Base-by-base conservation (phyloP, 2,329 filamentous ascomycete species). In the Ophiostoma perfectum region DNA sequence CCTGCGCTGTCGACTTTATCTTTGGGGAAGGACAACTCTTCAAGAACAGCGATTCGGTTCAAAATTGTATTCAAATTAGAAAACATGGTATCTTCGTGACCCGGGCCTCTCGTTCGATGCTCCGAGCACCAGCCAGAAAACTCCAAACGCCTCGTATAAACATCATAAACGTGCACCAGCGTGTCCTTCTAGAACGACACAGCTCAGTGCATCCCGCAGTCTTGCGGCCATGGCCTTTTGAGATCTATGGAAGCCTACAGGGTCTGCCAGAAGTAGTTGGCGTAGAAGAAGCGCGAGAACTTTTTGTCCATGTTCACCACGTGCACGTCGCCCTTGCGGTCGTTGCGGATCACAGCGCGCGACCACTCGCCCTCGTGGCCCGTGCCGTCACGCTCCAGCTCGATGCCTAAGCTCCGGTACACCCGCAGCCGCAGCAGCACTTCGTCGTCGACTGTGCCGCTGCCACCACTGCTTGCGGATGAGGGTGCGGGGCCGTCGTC, bases 221-320 rank as follows among this genome's bases (percentile, higher is more conserved):
- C 27, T 27, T 27, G 27, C 27, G 27, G 27, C 27, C 27, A 27
- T 27, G 27, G 27, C 27, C 27, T 27, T 27, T 27, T 27, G 27
- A 27, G 27, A 27, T 27, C 27, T 27, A 27, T 27, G 27, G 27
- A 3, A 0, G 18, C 2, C 78, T 81, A 96, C 77, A 97, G 82
- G 42, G 88, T 94, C 75, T 92, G 85, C 95, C 95, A 99, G 76
- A 98, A 96, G 77, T 96, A 96, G 75, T 97, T 96, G 36, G 93
- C 92, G 75, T 97, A 97, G 76, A 96, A 97, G 77, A 90, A 94
- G 71, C 89, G 85, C 69, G 91, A 94, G 77, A 97, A 93, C 80
- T 95, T 96, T 74, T 90, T 88, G 74, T 98, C 93, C 77, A 99
- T 88, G 75, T 96, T 96, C 70, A 99, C 89, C 65, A 98, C 91